Conservation (phyloP, 441 rosid species). For the Adansonia rubrostipa region DNA sequence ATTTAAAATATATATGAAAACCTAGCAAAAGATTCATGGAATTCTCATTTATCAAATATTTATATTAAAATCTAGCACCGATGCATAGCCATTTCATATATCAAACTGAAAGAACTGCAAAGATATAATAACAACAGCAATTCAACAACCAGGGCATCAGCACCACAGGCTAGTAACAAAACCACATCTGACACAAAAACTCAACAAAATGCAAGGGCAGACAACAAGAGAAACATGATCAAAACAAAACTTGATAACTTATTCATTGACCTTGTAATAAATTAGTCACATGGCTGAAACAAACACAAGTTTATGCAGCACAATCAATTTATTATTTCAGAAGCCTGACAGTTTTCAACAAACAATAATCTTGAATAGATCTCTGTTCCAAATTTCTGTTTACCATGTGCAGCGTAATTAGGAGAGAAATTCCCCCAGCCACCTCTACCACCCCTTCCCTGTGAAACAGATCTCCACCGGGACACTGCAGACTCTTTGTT, state of each 20-base stretch:
- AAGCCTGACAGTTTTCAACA: background rate
- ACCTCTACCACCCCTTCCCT: constrained; percentile 69
- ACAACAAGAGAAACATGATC: background rate
- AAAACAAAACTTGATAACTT: background rate
- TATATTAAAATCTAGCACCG: background rate
- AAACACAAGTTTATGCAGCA: constrained; percentile 22
- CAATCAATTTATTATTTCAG: constrained; percentile 18
- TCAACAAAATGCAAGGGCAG: background rate
- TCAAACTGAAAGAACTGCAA: constrained; percentile 1
- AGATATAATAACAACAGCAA: constrained; percentile 15
- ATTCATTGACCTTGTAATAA: background rate
- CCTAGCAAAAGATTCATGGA: background rate
- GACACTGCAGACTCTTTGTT: constrained; percentile 72
- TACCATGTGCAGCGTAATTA: constrained; percentile 65
- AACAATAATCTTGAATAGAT: constrained; percentile 27
- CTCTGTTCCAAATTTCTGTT: constrained; percentile 23
- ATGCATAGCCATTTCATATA: constrained; percentile 5
- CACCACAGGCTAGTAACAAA: background rate
- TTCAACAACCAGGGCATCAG: constrained; percentile 3
- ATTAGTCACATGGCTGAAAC: constrained; percentile 22
- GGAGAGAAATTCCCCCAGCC: constrained; percentile 57
- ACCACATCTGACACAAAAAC: background rate
- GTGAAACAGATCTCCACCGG: constrained; percentile 68
- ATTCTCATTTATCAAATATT: background rate
- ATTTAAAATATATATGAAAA: constrained; percentile 7